Percentiles rank a stretch among this genome's conserved stretches.
Conservation (phyloP, 2,329 filamentous ascomycete species). For the Dendryphion nanum region DNA sequence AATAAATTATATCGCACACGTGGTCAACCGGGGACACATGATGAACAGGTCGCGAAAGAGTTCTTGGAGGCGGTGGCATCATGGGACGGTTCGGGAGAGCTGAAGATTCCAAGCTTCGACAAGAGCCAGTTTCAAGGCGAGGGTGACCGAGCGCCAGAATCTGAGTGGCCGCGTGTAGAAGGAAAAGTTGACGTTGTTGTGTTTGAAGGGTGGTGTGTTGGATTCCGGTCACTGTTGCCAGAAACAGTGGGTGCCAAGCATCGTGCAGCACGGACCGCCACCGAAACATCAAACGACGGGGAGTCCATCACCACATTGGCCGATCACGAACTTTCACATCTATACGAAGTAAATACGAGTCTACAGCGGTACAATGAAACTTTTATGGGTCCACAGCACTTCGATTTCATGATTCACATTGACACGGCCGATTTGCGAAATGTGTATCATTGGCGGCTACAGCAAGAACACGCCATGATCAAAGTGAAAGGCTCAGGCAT, state of each 20-base stretch:
- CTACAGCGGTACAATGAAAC: slow-evolving; percentile 52
- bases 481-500: slow-evolving; percentile 70
- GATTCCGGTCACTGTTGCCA: slow-evolving; percentile 60
- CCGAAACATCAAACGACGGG: slow-evolving; percentile 54
- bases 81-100: slow-evolving; percentile 47
- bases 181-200: slow-evolving; percentile 65
- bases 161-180: slow-evolving; percentile 62
- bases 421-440: slow-evolving; percentile 71
- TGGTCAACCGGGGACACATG: slow-evolving; percentile 82
- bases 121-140: slow-evolving; percentile 75
- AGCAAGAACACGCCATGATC: slow-evolving; percentile 75
- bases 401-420: slow-evolving; percentile 65
- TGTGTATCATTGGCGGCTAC: slow-evolving; percentile 80
- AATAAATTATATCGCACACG: slow-evolving; percentile 79
- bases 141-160: slow-evolving; percentile 68
- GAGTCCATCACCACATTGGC: slow-evolving; percentile 50
- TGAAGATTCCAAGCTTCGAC: slow-evolving; percentile 74
- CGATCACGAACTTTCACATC: slow-evolving; percentile 54
- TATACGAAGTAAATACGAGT: slow-evolving; percentile 59
- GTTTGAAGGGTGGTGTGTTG: slow-evolving; percentile 89
- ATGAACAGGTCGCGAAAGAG: slow-evolving; percentile 61
- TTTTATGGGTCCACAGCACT: slow-evolving; percentile 40
- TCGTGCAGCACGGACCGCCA: slow-evolving; percentile 45
- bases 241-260: not conserved
- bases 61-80: slow-evolving; percentile 62